Evolutionary conservation across 257 asterid genomes (phyloP), one percentile per base, ranked within the genome.

Genomic region (Ophiorrhiza pumila): DNA sequence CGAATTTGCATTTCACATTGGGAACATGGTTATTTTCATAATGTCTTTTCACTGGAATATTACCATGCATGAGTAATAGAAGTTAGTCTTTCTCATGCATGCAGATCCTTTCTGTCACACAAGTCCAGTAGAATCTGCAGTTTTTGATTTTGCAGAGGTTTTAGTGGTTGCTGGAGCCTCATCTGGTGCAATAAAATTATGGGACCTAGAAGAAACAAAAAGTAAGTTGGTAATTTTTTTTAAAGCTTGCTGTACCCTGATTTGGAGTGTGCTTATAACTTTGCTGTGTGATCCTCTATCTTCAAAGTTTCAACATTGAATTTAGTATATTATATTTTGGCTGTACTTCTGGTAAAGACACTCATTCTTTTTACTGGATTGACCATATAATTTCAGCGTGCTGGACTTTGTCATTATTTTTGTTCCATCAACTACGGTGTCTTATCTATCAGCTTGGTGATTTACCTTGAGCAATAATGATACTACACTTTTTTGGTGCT

Each of bases 191-290:
- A 85, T 91, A 77, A 93, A 93, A 73, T 77, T 93, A 83, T 93
- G 98, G 98, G 98, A 93, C 80, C 77, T 93, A 77, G 98, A 91
- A 83, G 97, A 93, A 82, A 87, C 96, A 62, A 93, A 91, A 81
- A 87, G 98, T 93, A 80, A 79, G 96, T 77, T 53, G 23, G 57
- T 35, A 65, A 18, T 68, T 61, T 57, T 37, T 68, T 58, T 14
- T 25, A 32, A n/a, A n/a, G 34, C 49, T 65, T 65, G 18, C 29
- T 65, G n/a, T 23, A 25, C 45, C 37, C 18, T 8, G 12, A 23
- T 4, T 49, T 49, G 29, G 43, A 32, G 42, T 70, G 37, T 39
- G 41, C n/a, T 37, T 7, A 58, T 47, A 27, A 53, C 53, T 71
- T 43, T 20, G 14, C 2, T 23, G 57, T 4, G 11, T 15, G 25